These are phyloP conservation scores for Apiospora arundinis DNA, from an alignment of 2,329 filamentous ascomycete genomes.

Conservation along the genomic window DNA sequence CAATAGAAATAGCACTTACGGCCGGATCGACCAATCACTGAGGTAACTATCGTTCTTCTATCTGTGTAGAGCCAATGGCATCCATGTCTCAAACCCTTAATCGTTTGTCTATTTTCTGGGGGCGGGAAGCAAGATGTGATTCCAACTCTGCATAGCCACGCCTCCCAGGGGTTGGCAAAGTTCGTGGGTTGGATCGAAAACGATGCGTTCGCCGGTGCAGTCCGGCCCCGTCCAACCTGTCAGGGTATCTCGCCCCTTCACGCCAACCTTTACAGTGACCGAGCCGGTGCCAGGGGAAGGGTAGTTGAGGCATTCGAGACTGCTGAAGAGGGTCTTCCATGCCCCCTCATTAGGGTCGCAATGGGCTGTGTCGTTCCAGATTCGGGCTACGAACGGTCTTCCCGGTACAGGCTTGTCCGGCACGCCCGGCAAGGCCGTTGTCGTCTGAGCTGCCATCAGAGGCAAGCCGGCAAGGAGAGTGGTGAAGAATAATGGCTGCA, in stretches of 20 bases:
- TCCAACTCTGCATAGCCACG: neutral
- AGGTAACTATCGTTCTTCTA: no score
- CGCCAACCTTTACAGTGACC: neutral
- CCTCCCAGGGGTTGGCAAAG: neutral
- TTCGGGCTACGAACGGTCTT: neutral
- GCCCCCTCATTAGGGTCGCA: neutral
- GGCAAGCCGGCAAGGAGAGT: neutral
- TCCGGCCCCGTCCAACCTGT: neutral
- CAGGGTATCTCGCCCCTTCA: neutral
- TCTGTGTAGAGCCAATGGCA: no score
- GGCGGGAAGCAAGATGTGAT: neutral
- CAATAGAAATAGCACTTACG: neutral
- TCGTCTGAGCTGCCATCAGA: neutral
- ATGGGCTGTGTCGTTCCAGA: neutral
- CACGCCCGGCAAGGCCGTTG: neutral
- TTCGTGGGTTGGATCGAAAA: neutral
- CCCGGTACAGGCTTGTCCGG: neutral
- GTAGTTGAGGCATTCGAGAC: neutral
- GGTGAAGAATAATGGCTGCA: neutral
- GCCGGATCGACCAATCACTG: slow-evolving; percentile 12
- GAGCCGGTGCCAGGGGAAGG: neutral
- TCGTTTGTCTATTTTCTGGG: neutral
- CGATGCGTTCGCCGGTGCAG: neutral
- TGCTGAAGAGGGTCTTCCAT: neutral
- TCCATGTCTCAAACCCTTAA: no score